phyloP scores from a whole-genome alignment of 805 yeast species.

The Starmerella bacillaris region DNA sequence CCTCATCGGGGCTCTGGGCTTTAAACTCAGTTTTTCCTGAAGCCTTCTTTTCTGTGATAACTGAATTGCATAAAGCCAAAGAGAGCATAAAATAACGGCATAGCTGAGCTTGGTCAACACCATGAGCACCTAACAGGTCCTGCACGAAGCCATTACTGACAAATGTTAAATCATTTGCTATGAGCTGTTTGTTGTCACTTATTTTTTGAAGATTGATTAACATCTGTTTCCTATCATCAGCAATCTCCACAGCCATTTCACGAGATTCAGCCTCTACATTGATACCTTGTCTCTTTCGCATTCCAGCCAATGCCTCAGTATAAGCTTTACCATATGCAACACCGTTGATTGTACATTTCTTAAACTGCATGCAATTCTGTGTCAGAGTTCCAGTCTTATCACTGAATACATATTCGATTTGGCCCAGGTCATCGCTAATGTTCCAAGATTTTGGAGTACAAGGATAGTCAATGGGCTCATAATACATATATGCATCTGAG shows the following conservation, averaged over 20 bases:
- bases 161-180: slow-evolving; percentile 42
- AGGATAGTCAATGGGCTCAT: slow-evolving; percentile 51
- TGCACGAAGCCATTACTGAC: slow-evolving; percentile 42
- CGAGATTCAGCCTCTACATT: slow-evolving; percentile 38
- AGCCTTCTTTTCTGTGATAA: slow-evolving; percentile 37
- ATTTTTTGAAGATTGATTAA: slow-evolving; percentile 24
- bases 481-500: slow-evolving; percentile 53
- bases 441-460: slow-evolving; percentile 75
- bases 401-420: slow-evolving; percentile 63
- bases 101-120: slow-evolving; percentile 30
- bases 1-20: slow-evolving; percentile 78
- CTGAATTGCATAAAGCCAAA: slow-evolving; percentile 63
- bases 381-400: slow-evolving; percentile 77
- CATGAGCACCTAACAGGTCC: slow-evolving; percentile 32
- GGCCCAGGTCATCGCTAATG: slow-evolving; percentile 71
- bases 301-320: slow-evolving; percentile 62
- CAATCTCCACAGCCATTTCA: slow-evolving; percentile 31
- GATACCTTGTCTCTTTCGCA: slow-evolving; percentile 47
- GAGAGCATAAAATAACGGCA: slow-evolving; percentile 49
- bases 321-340: slow-evolving; percentile 57
- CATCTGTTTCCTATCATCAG: slow-evolving; percentile 35
- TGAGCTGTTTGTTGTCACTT: slow-evolving; percentile 33
- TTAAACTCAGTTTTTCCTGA: slow-evolving; percentile 35
- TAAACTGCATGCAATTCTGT: slow-evolving; percentile 72
- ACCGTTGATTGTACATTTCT: slow-evolving; percentile 56